A percentile compares a stretch with the other conserved stretches of the same genome.
phyloP scores from a whole-genome alignment of 495 filamentous ascomycete genomes.

The Neurospora intermedia region DNA sequence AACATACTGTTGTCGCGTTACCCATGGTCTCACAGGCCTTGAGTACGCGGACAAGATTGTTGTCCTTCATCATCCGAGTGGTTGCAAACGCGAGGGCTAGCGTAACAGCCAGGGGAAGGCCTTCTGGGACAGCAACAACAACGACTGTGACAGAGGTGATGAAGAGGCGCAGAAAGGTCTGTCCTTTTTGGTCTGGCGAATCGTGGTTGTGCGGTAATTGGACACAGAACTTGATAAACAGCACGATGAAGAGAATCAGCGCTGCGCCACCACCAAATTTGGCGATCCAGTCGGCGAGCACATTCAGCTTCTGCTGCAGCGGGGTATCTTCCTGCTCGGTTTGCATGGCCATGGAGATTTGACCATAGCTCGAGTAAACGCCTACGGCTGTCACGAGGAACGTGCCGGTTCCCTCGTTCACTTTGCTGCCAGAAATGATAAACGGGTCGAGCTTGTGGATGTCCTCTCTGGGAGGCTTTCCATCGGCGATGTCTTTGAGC shows the following conservation, averaged over 20 bases:
- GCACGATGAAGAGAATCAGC: constrained; percentile 71
- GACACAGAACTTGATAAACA: constrained; percentile 82
- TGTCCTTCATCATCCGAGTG: constrained; percentile 88
- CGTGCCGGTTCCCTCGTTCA: constrained; percentile 81
- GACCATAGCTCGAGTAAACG: constrained; percentile 76
- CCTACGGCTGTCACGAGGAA: constrained; percentile 82
- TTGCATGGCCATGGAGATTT: constrained; percentile 87
- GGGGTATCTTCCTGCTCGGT: constrained; percentile 86
- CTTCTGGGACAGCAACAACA: constrained; percentile 97
- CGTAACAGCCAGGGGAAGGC: constrained; percentile 84
- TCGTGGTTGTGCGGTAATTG: constrained; percentile 41
- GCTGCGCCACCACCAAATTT: constrained; percentile 81
- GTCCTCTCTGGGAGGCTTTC: constrained; percentile 36
- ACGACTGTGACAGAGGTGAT: constrained; percentile 95
- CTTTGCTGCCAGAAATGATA: constrained; percentile 84
- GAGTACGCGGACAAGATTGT: constrained; percentile 82
- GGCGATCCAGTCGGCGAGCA: constrained; percentile 81
- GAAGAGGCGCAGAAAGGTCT: constrained; percentile 81
- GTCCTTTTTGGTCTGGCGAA: constrained; percentile 65
- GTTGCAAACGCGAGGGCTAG: constrained; percentile 94
- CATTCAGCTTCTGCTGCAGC: constrained; percentile 81
- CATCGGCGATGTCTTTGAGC: constrained; percentile 47
- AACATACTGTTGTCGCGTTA: constrained; percentile 91
- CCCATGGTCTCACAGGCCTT: constrained; percentile 97
- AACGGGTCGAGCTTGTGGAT: constrained; percentile 82